Conservation (phyloP, 805 yeast species). For the Metschnikowia noctiluminum region DNA sequence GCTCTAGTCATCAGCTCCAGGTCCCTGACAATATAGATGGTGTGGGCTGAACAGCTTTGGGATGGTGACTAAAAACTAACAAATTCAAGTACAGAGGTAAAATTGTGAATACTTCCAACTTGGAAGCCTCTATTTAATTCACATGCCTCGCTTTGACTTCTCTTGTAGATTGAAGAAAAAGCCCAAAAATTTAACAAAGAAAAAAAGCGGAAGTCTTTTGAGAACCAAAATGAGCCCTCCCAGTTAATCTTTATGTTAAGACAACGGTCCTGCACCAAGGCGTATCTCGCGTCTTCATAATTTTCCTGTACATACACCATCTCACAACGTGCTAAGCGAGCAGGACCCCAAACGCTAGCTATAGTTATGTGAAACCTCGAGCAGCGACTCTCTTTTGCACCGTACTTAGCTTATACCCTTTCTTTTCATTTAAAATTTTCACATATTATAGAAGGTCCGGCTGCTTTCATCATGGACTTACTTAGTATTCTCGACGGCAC, state of each 20-base stretch:
- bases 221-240: neutral
- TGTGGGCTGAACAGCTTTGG: no score
- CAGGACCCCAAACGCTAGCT: neutral
- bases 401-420: neutral
- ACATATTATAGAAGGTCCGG: no score
- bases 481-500: slow-evolving; percentile 74
- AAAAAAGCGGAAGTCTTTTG: neutral
- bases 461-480: slow-evolving; percentile 54
- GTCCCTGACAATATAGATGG: no score
- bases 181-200: neutral
- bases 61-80: no score
- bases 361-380: no score
- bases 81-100: no score
- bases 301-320: no score
- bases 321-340: neutral
- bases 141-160: neutral
- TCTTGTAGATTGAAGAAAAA: neutral
- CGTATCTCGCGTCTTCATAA: neutral
- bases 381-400: neutral
- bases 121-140: neutral
- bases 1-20: no score
- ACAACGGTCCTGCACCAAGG: neutral
- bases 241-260: neutral
- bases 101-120: no score
- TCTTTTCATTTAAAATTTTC: no score